A percentile compares a stretch with the other conserved stretches of the same genome.
These are phyloP conservation scores for Tuctoria greenei DNA, from an alignment of 176 grass and related monocot species.

Conservation along the genomic window DNA sequence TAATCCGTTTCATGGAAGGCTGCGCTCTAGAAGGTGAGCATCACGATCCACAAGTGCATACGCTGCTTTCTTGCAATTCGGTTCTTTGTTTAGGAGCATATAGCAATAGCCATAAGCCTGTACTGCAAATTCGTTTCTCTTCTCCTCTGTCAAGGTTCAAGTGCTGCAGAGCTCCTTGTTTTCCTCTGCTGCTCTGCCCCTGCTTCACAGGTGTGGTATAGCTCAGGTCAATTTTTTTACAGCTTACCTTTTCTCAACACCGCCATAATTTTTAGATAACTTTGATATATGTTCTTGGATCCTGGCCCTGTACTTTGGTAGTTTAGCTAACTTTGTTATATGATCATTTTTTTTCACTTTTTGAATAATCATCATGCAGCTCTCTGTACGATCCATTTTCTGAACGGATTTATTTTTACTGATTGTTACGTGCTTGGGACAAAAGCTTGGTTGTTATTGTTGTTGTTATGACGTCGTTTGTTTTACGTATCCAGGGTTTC, in stretches of 20 bases:
- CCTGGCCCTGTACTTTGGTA: not conserved
- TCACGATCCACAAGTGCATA: slow-evolving; percentile 46
- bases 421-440: too few species aligned
- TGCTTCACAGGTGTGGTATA: slow-evolving; percentile 34
- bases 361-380: not conserved
- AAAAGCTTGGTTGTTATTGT: too few species aligned
- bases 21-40: slow-evolving; percentile 50
- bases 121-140: slow-evolving; percentile 5
- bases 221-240: not conserved
- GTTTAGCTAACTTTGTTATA: too few species aligned
- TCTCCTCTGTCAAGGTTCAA: not conserved
- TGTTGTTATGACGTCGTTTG: slow-evolving; percentile 17
- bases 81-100: slow-evolving; percentile 2
- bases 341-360: too few species aligned
- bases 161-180: slow-evolving; percentile 14
- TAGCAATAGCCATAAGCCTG: slow-evolving; percentile 2
- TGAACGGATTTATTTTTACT: not conserved
- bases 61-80: slow-evolving; percentile 21
- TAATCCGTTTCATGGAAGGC: slow-evolving; percentile 40
- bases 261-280: not conserved
- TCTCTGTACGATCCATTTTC: not conserved
- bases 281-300: not conserved
- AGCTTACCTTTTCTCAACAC: not conserved
- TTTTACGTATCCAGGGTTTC: slow-evolving; percentile 63
- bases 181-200: slow-evolving; percentile 8